Percentiles rank a stretch among this genome's conserved stretches.
Evolutionary conservation across 148 eudicot genomes (phyloP).

Genomic region (Rheum nobile): DNA sequence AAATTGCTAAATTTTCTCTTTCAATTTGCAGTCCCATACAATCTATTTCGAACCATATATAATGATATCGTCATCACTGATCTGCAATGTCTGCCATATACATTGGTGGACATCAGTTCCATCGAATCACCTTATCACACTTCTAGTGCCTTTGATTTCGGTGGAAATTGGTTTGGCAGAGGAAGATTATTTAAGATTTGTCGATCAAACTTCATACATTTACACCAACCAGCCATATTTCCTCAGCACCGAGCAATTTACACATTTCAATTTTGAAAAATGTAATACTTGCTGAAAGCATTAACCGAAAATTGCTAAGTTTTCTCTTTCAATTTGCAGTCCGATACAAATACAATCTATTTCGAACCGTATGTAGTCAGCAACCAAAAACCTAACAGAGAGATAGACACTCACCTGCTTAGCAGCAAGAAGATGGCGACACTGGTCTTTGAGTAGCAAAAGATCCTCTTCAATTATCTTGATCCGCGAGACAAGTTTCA

Average conservation of each 20-base stretch:
- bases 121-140: not conserved
- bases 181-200: not conserved
- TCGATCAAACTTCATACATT: not conserved
- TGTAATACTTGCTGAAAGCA: not conserved
- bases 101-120: not conserved
- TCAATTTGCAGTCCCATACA: not conserved
- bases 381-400: not conserved
- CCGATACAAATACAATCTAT: not conserved
- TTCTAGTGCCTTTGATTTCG: not conserved
- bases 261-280: not conserved
- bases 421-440: slow-evolving; percentile 79
- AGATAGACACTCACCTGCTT: slow-evolving; percentile 49
- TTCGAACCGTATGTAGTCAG: not conserved
- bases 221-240: not conserved
- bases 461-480: slow-evolving; percentile 76
- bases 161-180: not conserved
- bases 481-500: slow-evolving; percentile 68
- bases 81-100: not conserved
- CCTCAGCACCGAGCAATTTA: not conserved
- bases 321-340: not conserved
- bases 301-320: not conserved
- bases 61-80: not conserved
- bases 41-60: not conserved
- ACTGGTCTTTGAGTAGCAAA: slow-evolving; percentile 55
- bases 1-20: not conserved